Conservation (phyloP, 768 basidiomycete genomes). For the Glaciozyma martinii region DNA sequence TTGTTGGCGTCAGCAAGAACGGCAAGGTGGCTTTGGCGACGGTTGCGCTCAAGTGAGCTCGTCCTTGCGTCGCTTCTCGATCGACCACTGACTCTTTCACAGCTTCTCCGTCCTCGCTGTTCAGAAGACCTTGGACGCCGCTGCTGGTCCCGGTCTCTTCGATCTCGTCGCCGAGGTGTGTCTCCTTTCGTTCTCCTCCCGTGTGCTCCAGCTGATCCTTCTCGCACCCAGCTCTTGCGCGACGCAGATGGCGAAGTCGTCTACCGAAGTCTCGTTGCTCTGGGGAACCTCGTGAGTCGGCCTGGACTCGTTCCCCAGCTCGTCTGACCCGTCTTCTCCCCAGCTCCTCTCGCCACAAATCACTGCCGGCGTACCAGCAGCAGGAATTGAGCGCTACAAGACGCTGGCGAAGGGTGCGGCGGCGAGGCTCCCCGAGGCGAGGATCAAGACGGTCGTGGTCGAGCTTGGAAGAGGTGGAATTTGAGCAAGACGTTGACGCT, state of each 20-base stretch:
- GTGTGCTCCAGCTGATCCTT: background rate
- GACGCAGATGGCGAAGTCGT: slow-evolving; percentile 37
- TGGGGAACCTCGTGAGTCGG: slow-evolving; percentile 40
- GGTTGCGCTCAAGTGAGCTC: slow-evolving; percentile 73
- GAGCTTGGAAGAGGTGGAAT: background rate
- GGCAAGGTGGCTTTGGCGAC: slow-evolving; percentile 73
- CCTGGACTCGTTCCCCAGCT: background rate
- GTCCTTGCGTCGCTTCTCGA: background rate
- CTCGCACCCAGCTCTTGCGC: slow-evolving; percentile 10
- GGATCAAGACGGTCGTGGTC: slow-evolving; percentile 15
- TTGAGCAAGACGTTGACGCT: too few species aligned
- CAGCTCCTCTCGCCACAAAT: slow-evolving; percentile 27
- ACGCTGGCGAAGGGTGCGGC: slow-evolving; percentile 17
- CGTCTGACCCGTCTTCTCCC: too few species aligned
- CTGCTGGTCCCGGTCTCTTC: slow-evolving; percentile 25
- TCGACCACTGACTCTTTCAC: background rate
- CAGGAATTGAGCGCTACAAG: slow-evolving; percentile 19
- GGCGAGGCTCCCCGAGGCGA: slow-evolving; percentile 7
- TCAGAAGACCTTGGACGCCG: slow-evolving; percentile 22
- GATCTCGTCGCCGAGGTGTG: slow-evolving; percentile 34
- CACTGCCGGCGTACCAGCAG: slow-evolving; percentile 10
- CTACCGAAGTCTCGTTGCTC: slow-evolving; percentile 39
- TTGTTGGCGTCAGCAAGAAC: slow-evolving; percentile 53
- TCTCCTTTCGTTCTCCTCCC: background rate
- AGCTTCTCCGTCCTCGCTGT: slow-evolving; percentile 37